Base-by-base conservation (phyloP, 2,329 filamentous ascomycete genomes). In the Penicillium digitatum region DNA sequence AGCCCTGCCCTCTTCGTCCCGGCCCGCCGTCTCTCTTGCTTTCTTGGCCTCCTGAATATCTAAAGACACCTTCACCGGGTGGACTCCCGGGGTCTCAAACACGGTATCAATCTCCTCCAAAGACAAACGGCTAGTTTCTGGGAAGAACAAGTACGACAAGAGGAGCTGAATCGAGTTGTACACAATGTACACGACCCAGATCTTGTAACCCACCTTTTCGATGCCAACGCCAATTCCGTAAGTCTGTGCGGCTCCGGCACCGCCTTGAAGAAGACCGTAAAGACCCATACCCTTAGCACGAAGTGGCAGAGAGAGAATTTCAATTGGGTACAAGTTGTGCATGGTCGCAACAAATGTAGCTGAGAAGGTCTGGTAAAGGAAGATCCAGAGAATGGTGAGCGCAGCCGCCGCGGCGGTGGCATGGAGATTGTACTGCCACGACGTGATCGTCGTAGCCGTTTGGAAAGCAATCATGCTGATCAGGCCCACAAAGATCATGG, bases 51-150 rank as follows among this genome's bases (percentile, higher is more conserved):
- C 72, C 53, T 75, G 67, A 20, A 76, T 73, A 60, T 75, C 66
- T 58, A 71, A 54, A 10, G 68, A 74, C 73, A 78, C 77, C 66
- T 76, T 76, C 2, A 78, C 76, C 7, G 75, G 75, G 39, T 63
- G 56, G 16, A 76, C 69, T 7, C 73, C 75, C 5, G 71, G 69
- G 0, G 75, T 78, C 59, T 78, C 81, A 55, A 85, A 85, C 52
- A 85, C 81, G 40, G 78, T 78, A 60, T 83, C 81, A 48, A 83
- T 83, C 68, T 84, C 81, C 64, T 84, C 81, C 40, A 83, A 71
- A 22, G 73, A 76, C 34, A 81, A 65, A 20, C 72, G 72, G 42
- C 75, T 75, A 11, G 79, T 82, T 64, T 82, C 80, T 0, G 79
- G 80, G 63, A 82, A 82, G 57, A 80, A 70, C 49, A 80, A 80